Percentiles rank a stretch among this genome's conserved stretches.
These are phyloP conservation scores for Clitopilus passeckerianus DNA, from an alignment of 768 basidiomycete genomes.

Conservation along the genomic window DNA sequence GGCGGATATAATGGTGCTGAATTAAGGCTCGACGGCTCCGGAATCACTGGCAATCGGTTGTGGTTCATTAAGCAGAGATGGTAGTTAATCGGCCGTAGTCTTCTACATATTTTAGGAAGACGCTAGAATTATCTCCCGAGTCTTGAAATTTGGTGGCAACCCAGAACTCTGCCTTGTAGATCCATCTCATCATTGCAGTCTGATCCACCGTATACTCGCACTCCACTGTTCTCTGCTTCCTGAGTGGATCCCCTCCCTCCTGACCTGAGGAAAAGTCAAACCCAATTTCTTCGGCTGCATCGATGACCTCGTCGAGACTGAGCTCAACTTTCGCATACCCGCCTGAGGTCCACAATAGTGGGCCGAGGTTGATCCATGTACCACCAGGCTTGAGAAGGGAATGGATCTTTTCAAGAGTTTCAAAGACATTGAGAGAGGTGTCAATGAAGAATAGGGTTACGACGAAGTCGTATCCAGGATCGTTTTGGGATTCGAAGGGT, in stretches of 20 bases:
- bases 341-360: conserved; percentile 58
- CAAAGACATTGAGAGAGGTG: conserved; percentile 49
- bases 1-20: too few relatives aligned
- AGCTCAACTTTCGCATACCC: conserved; percentile 51
- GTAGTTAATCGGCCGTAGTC: too few relatives aligned
- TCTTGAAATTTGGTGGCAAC: conserved; percentile 36
- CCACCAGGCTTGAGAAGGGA: conserved; percentile 55
- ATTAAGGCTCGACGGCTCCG: too few relatives aligned
- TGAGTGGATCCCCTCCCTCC: conserved; percentile 13
- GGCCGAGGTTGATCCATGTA: conserved; percentile 69
- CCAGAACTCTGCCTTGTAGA: conserved; percentile 68
- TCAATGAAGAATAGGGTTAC: conserved; percentile 68
- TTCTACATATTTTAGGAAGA: too few relatives aligned
- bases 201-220: conserved; percentile 64
- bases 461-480: conserved; percentile 48
- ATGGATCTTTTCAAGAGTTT: conserved; percentile 54
- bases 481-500: neutral
- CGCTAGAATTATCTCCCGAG: too few relatives aligned
- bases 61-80: too few relatives aligned
- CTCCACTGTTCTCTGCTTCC: conserved; percentile 36
- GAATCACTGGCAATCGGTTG: too few relatives aligned
- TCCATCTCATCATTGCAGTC: conserved; percentile 67
- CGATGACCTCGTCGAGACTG: conserved; percentile 59
- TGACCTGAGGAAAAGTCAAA: conserved; percentile 35
- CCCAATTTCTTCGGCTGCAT: conserved; percentile 47